Evolutionary conservation across 805 yeast genomes (phyloP), one percentile per base, ranked within the genome.

Genomic region (Saturnispora bothae): DNA sequence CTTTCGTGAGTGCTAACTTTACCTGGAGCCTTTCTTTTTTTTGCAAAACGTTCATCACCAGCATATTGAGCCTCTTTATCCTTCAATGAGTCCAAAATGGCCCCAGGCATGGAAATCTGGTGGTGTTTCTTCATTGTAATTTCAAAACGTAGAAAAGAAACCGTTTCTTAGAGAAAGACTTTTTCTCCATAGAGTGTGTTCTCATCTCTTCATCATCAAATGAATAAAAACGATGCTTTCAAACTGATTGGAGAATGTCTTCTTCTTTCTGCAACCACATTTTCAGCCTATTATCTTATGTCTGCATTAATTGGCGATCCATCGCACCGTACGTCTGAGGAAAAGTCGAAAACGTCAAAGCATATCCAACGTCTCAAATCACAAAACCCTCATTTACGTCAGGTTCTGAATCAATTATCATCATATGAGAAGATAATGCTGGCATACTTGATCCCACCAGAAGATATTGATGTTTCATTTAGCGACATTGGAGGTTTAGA

Each of bases 401-500:
- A 78, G 8, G 69, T 65, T 7, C 64, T 83, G 30, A 79, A 76
- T 19, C 31, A 36, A 4, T 28, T 44, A 14, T 44, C 48, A 14
- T 73, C 68, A 39, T 88, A 92, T 56, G 98, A 92, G 54, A 72
- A 73, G 44, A 65, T 74, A n/a, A 71, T 92, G 2, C 61, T 92
- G 41, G 76, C 81, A 12, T 76, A 82, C 12, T 83, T 89, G 21
- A 78, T 92, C 6, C 72, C 84, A 1, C 95, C 97, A 0, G 78
- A 76, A 2, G 96, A 86, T 42, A 83, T 92, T 31, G 67, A 71
- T 19, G 81, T 80, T 4, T 65, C 73, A 10, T 92, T 92, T 56
- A 67, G 65, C 25, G 95, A 88, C 53, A 74, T 92, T 39, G 98
- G 97, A 14, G 98, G 98, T 0, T 64, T 92, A 28, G 92, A 83